phyloP scores from a whole-genome alignment of 345 rosid species.

The rapeseed (Brassica napus) region DNA sequence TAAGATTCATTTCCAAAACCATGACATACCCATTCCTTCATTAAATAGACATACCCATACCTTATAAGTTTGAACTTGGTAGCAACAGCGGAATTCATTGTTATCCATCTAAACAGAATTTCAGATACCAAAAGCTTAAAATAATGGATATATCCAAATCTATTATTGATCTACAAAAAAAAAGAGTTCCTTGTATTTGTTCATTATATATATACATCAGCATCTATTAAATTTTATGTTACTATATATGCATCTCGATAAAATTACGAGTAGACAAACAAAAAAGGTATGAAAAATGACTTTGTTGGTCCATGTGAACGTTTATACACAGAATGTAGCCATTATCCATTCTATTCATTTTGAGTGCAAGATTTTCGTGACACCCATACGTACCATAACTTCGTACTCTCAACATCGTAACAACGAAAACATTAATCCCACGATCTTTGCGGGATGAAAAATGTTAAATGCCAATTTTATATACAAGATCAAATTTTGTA shows the following conservation, averaged over 20 bases:
- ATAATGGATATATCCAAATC: neutral
- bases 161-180: neutral
- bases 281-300: neutral
- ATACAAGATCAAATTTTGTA: too few species aligned
- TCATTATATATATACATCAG: neutral
- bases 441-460: neutral
- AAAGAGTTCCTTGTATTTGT: neutral
- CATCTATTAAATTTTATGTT: neutral
- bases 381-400: slow-evolving; percentile 9
- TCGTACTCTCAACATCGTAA: slow-evolving; percentile 26
- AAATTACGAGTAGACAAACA: neutral
- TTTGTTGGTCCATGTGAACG: slow-evolving; percentile 9
- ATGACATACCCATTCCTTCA: slow-evolving; percentile 9
- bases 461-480: neutral
- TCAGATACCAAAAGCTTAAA: neutral
- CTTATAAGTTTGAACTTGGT: neutral
- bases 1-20: neutral
- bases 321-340: slow-evolving; percentile 3
- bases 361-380: neutral
- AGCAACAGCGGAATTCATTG: neutral
- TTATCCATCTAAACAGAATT: neutral
- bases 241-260: neutral
- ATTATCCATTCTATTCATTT: neutral
- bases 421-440: slow-evolving; percentile 16
- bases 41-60: neutral